Evolutionary conservation across 495 filamentous ascomycete species (phyloP), one percentile per base, ranked within the genome.

Genomic region (Penicillium argentinense): DNA sequence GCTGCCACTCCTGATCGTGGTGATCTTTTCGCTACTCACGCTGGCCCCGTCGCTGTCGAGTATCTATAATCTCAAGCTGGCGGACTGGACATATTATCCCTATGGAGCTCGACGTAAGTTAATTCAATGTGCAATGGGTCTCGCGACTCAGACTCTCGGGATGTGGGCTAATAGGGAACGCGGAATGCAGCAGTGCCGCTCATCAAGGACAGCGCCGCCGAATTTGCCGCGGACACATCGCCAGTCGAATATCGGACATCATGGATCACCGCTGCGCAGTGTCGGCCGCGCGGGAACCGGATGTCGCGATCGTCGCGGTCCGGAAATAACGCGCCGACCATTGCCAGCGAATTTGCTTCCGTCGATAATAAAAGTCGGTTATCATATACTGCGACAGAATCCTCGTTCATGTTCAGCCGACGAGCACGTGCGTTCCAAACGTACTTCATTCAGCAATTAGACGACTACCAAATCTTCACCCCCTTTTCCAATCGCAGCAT

Each of bases 21-120:
- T 72, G 32, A 51, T 69, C 21, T 68, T 69, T 39, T 63, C 62
- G 41, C 52, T 73, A 22, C 54, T 73, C 36, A 69, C 63, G 17
- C 37, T 72, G 45, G 63, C 64, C 29, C 63, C 65, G 22, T 67
- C 66, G 27, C 43, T 72, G 28, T 59, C 67, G 33, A 66, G 52
- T 43, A 52, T 67, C 17, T 59, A 64, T 38, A 65, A 55, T 38
- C 13, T 64, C 21, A 60, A 60, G 39, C 41, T 67, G 7, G 59
- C 57, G 28, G 65, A 70, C 50, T 62, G 66, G 9, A 53, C 56
- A 22, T 62, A 54, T 49, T 51, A 52, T 36, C 36, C 48, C 8
- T 25, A 42, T 33, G 55, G 58, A 39, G 42, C 50, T 55, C 62
- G 56, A 37, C 57, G 67, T 72, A 64, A 32, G 69, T 65, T 11